These are phyloP conservation scores for Solanum hybrid DNA, from an alignment of 305 asterid genomes.

Conservation along the genomic window DNA sequence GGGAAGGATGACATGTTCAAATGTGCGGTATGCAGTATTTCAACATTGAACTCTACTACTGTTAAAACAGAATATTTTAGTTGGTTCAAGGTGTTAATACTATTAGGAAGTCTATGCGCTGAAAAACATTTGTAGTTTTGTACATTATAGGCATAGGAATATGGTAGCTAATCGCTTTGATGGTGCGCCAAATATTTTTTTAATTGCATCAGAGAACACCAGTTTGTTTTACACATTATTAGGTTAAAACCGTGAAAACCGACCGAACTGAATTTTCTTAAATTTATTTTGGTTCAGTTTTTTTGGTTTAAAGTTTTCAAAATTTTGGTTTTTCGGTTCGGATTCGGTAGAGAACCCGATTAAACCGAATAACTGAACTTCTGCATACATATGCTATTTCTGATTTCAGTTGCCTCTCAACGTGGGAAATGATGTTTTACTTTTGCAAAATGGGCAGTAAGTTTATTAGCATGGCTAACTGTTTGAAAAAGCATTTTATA, in stretches of 20 bases:
- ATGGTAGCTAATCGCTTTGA: background rate
- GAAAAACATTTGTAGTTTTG: background rate
- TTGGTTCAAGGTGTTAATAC: background rate
- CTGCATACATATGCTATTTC: background rate
- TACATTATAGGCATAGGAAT: background rate
- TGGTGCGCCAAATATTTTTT: background rate
- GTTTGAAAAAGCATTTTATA: background rate
- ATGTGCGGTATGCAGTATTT: slow-evolving; percentile 28
- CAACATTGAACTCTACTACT: background rate
- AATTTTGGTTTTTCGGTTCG: background rate
- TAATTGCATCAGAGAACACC: background rate
- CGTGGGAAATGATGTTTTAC: background rate
- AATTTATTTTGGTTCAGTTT: background rate
- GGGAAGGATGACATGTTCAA: slow-evolving; percentile 34
- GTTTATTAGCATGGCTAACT: background rate
- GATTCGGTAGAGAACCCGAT: background rate
- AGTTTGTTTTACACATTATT: background rate
- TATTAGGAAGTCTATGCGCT: background rate
- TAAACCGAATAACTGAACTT: background rate
- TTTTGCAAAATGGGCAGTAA: background rate
- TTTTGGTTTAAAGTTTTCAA: background rate
- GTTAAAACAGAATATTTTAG: background rate
- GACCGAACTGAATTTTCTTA: background rate
- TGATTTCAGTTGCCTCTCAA: background rate
- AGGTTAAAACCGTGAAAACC: background rate